These are phyloP conservation scores for Lathyrus oleraceus DNA, from an alignment of 306 rosid genomes.

Conservation along the genomic window DNA sequence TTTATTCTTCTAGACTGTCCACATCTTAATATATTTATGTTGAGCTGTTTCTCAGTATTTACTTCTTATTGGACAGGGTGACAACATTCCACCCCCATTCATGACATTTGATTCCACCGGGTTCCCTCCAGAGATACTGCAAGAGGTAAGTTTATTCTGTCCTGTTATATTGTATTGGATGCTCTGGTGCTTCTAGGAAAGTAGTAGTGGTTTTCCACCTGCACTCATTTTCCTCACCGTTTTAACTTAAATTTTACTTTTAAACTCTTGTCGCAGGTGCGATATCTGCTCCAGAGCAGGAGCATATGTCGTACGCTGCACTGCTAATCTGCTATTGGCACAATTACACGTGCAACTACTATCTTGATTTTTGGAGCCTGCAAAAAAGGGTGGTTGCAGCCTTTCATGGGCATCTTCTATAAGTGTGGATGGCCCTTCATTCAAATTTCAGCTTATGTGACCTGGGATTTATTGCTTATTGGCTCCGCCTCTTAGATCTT, in stretches of 20 bases:
- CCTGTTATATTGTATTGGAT: conserved; percentile 24
- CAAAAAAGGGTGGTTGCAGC: conserved; percentile 97
- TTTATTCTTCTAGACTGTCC: conserved; percentile 15
- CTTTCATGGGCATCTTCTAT: conserved; percentile 96
- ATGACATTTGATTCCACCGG: conserved; percentile 89
- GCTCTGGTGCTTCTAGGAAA: conserved; percentile 35
- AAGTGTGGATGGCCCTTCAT: conserved; percentile 88
- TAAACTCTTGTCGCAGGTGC: conserved; percentile 99
- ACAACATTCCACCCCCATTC: conserved; percentile 90
- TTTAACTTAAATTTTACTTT: conserved; percentile 46
- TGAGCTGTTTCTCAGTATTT: conserved; percentile 32
- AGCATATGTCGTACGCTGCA: conserved; percentile 99
- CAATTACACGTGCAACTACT: conserved; percentile 91
- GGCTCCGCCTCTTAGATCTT: conserved; percentile 91
- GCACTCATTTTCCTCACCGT: conserved; percentile 36
- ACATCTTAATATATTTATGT: neutral
- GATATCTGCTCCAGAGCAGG: conserved; percentile 99
- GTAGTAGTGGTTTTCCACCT: conserved; percentile 44
- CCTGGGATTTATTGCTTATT: conserved; percentile 89
- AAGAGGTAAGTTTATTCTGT: conserved; percentile 72
- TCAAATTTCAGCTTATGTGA: conserved; percentile 95
- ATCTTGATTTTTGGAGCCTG: conserved; percentile 98
- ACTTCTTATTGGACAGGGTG: conserved; percentile 68
- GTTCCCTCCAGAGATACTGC: conserved; percentile 92
- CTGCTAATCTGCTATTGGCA: conserved; percentile 95